Evolutionary conservation across 2,329 filamentous ascomycete genomes (phyloP), one percentile per base, ranked within the genome.

Genomic region (Sclerotinia nivalis): DNA sequence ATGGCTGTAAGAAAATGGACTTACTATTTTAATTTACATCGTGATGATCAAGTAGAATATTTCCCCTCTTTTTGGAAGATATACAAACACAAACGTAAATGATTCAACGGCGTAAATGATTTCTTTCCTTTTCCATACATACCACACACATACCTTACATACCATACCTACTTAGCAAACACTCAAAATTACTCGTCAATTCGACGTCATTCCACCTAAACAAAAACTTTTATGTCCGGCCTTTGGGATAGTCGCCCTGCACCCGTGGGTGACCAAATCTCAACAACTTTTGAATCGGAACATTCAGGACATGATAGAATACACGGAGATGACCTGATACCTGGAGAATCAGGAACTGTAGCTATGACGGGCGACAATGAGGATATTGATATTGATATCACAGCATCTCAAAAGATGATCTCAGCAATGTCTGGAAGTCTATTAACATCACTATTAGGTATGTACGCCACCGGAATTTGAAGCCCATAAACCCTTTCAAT

Each of bases 391-490:
- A 81, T 85, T 37, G 89, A 95, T 72, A 93, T 96, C 73, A 93
- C 94, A 7, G 87, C 93, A 31, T 81, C 86, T 18, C 95, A 98
- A 83, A 96, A 95, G 83, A 99, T 99, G 96, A 80, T 97, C 68
- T 97, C 95, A 69, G 96, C 96, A 64, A 92, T 95, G 74, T 91
- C 91, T 68, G 96, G 96, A 71, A 98, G 94, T 81, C 82, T 99
- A 70, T 80, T 98, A 73, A 98, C 95, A 12, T 96, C 93, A 28
- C 81, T 98, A 37, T 86, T 98, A 55, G 93, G 94, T 97, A 85
- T 74, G 69, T 70, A 85, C 74, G 70, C 71, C 68, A 62, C 54
- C n/a, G 6, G 22, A 61, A 9, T 49, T 31, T 56, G 15, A 40
- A 43, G 31, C 9, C n/a, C n/a, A 40, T 56, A 43, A 71, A 12